A percentile compares a stretch with the other conserved stretches of the same genome.
Conservation (phyloP, 1,284 basidiomycete species). For the Amylostereum areolatum region DNA sequence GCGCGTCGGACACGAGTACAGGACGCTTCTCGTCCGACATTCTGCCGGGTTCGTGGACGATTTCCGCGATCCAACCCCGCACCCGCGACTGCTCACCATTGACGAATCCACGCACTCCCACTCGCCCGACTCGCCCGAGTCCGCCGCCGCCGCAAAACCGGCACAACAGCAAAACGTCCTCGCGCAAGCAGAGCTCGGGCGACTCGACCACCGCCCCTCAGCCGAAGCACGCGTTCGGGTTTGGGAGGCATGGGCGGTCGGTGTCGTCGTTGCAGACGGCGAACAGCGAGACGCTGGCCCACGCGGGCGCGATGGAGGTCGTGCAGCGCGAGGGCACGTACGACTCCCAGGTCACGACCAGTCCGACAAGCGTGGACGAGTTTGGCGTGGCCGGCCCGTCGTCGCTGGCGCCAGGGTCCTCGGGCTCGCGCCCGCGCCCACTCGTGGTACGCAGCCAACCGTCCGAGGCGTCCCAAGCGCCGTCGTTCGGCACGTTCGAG, state of each 20-base stretch:
- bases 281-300: conserved; percentile 62
- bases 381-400: conserved; percentile 12
- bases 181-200: neutral
- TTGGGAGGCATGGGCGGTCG: conserved; percentile 40
- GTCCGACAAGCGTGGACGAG: conserved; percentile 12
- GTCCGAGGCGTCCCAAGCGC: conserved; percentile 11
- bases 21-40: conserved; percentile 31
- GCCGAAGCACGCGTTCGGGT: conserved; percentile 11
- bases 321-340: conserved; percentile 44
- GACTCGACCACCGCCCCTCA: too few relatives aligned
- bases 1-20: conserved; percentile 20
- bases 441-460: conserved; percentile 6
- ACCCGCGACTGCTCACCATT: conserved; percentile 52
- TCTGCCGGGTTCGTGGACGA: conserved; percentile 28
- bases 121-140: conserved; percentile 19
- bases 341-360: conserved; percentile 21
- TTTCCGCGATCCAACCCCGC: conserved; percentile 68
- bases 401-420: conserved; percentile 2
- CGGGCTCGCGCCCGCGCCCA: neutral
- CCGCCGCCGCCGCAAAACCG: neutral
- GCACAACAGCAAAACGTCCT: too few relatives aligned
- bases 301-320: conserved; percentile 63
- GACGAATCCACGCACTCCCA: conserved; percentile 40
- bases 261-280: conserved; percentile 46
- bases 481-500: conserved; percentile 14